Evolutionary conservation across 140 eudicot genomes (phyloP), one percentile per base, ranked within the genome.

Genomic region (Erigeron philadelphicus): DNA sequence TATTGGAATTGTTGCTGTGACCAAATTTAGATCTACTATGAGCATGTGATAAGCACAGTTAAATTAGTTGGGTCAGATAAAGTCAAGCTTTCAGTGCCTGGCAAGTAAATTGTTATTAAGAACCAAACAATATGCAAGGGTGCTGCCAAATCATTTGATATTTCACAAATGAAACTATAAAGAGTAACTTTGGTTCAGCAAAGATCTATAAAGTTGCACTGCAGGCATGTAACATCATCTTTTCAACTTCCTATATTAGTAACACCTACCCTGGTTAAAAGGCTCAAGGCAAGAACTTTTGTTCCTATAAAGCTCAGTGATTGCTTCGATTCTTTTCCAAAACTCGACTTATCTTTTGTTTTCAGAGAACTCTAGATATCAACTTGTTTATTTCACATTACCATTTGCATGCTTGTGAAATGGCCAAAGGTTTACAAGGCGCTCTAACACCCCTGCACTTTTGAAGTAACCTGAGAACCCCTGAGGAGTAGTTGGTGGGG

Each of bases 381-480:
- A 66, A 64, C 46, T 50, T 59, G 77, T 59, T 53, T 48, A 79
- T 76, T 86, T 91, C 46, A 77, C 86, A 57, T 74, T 63, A 44
- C 78, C 81, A 78, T 68, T 69, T 38, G 78, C 89, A 75, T 92
- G 95, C 83, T 84, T 86, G 79, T 86, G 70, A 75, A 89, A 92
- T 61, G 98, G 96, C 98, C 96, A 92, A 53, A 88, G 85, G 64
- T 86, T 92, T 25, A 78, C 98, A 72, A 92, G 85, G 41, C 96
- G 90, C 79, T 92, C 96, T 73, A 92, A 79, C 9, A 92, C 96
- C 55, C 95, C 90, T 9, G 97, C 96, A 74, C 95, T 86, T 69
- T 92, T 92, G 78, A 92, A 92, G 81, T 88, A 92, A 66, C 98
- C 98, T 0, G 96, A 75, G 83, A 93, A 93, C 54, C 98, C 98